Evolutionary conservation across 106 monocot genomes (phyloP).

Genomic region (Cymbidium sinense): DNA sequence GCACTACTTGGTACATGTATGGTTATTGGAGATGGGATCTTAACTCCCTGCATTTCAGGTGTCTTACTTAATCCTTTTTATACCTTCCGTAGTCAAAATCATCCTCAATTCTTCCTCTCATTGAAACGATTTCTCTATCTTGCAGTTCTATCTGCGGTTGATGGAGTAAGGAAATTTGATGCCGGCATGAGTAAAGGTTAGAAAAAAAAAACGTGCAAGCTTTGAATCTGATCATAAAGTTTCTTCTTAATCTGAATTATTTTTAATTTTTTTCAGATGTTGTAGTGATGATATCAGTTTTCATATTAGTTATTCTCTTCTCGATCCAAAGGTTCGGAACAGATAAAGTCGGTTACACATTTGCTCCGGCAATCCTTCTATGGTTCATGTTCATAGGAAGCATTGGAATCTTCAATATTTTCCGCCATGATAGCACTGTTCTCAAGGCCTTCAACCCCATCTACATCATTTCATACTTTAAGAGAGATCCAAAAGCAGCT

Average conservation of each 20-base stretch:
- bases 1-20: conserved; percentile 54
- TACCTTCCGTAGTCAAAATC: neutral
- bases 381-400: conserved; percentile 53
- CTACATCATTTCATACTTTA: conserved; percentile 51
- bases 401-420: conserved; percentile 50
- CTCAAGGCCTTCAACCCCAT: conserved; percentile 64
- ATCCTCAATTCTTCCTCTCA: neutral
- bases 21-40: conserved; percentile 64
- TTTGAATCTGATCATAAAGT: neutral
- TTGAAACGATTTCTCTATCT: neutral
- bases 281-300: conserved; percentile 45
- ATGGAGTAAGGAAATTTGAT: conserved; percentile 39
- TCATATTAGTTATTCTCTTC: conserved; percentile 46
- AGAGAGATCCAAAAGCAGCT: conserved; percentile 42
- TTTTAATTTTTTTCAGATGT: conserved; percentile 24
- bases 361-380: conserved; percentile 51
- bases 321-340: conserved; percentile 62
- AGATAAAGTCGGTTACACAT: conserved; percentile 59
- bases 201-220: neutral
- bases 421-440: conserved; percentile 38
- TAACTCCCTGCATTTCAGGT: conserved; percentile 69
- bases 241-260: neutral
- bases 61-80: too few relatives aligned
- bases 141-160: conserved; percentile 46
- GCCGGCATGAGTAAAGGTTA: conserved; percentile 30